Conservation (phyloP, 352 stramenopile genomes). For the Pythium phragmitis region DNA sequence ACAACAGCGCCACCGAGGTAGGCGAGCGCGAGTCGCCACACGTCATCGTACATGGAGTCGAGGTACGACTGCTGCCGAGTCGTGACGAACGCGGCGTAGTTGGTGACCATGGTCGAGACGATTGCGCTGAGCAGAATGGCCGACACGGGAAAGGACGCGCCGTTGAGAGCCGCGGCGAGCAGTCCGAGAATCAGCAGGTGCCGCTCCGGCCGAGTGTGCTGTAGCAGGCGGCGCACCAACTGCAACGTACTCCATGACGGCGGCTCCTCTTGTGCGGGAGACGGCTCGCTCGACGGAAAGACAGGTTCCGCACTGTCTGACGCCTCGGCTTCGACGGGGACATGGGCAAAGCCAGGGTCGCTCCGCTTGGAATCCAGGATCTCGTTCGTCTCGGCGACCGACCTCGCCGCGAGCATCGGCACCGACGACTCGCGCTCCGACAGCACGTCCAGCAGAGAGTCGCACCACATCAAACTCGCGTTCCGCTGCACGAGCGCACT, state of each 20-base stretch:
- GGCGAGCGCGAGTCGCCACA: constrained; percentile 28
- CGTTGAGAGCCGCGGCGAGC: constrained; percentile 23
- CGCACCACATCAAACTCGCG: constrained; percentile 27
- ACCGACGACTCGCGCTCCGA: constrained; percentile 20
- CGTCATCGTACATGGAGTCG: constrained; percentile 35
- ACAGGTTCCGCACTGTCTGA: not conserved
- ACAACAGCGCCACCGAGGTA: constrained; percentile 35
- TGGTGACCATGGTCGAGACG: constrained; percentile 44
- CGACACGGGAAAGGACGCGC: constrained; percentile 36
- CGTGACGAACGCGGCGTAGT: constrained; percentile 38
- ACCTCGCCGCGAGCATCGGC: constrained; percentile 14
- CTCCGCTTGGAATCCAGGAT: constrained; percentile 20
- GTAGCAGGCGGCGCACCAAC: constrained; percentile 15
- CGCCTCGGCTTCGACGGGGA: not conserved
- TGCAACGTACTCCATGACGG: not conserved
- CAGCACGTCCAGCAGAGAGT: constrained; percentile 20
- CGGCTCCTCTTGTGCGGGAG: not conserved
- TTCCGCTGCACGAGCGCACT: constrained; percentile 12
- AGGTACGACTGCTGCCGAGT: constrained; percentile 30
- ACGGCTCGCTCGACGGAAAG: not conserved
- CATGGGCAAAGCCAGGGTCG: not conserved
- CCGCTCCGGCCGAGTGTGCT: constrained; percentile 6
- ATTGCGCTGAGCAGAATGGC: constrained; percentile 43
- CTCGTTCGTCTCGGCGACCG: not conserved
- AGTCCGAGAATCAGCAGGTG: constrained; percentile 15